Evolutionary conservation across 257 asterid genomes (phyloP).

Genomic region (Echium plantagineum): DNA sequence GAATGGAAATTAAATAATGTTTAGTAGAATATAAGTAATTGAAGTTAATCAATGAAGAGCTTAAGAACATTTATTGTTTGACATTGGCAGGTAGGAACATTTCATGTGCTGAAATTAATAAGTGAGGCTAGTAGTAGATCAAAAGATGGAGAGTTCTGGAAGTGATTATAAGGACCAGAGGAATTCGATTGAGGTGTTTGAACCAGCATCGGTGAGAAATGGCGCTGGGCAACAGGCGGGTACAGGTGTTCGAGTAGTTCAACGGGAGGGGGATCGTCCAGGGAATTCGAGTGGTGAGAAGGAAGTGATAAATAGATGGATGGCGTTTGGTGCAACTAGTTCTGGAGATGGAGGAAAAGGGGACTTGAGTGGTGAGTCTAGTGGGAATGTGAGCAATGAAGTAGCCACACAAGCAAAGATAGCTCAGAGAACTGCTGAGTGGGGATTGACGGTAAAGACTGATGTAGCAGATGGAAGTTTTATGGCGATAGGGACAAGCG

Average conservation of each 20-base stretch:
- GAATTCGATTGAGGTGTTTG: constrained; percentile 43
- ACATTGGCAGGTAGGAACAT: constrained; percentile 11
- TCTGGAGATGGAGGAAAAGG: constrained; percentile 9
- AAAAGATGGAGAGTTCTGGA: constrained; percentile 32
- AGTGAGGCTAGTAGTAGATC: not conserved
- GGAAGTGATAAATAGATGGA: constrained; percentile 40
- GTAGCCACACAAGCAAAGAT: constrained; percentile 25
- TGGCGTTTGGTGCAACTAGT: constrained; percentile 43
- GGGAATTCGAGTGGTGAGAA: constrained; percentile 5
- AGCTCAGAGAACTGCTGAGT: constrained; percentile 65
- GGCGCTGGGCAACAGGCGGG: constrained; percentile 17
- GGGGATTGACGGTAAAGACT: constrained; percentile 66
- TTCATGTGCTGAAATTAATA: not conserved
- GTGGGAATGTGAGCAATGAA: constrained; percentile 4
- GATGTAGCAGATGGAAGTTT: constrained; percentile 58
- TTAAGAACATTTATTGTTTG: not conserved
- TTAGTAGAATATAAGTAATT: not conserved
- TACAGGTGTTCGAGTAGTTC: constrained; percentile 17
- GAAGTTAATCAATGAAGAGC: not conserved
- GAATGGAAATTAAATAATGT: not conserved
- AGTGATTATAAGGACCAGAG: constrained; percentile 14
- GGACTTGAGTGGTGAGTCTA: constrained; percentile 7
- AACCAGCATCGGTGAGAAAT: constrained; percentile 21
- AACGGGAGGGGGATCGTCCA: constrained; percentile 22
- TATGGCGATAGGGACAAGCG: constrained; percentile 21